These are phyloP conservation scores for Podila clonocystis DNA, from an alignment of 192 early-diverging fungal species.

Conservation along the genomic window DNA sequence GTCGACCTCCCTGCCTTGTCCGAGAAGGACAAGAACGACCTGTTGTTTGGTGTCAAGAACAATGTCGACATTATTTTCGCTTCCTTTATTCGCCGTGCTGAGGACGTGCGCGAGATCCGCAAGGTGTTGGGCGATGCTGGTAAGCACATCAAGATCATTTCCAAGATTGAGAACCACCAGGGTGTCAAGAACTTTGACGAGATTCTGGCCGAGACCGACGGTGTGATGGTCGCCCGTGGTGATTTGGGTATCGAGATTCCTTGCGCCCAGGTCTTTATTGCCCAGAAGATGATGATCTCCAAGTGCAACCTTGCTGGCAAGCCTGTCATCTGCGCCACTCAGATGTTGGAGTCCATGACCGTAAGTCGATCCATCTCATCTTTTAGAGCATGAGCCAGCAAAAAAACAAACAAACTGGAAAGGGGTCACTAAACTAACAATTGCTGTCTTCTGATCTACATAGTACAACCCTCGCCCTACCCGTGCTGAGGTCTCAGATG, in stretches of 20 bases:
- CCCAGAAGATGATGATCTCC: slow-evolving; percentile 99
- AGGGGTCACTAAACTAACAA: background rate
- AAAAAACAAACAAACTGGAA: no score
- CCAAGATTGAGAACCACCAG: slow-evolving; percentile 98
- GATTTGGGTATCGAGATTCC: slow-evolving; percentile 99
- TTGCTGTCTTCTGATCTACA: background rate
- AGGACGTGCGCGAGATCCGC: slow-evolving; percentile 92
- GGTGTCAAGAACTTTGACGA: slow-evolving; percentile 99
- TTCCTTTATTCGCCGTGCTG: slow-evolving; percentile 93
- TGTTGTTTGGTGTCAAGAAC: slow-evolving; percentile 93
- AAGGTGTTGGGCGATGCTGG: slow-evolving; percentile 83
- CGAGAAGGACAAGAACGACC: slow-evolving; percentile 92
- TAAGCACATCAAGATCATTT: slow-evolving; percentile 92
- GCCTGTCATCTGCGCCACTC: slow-evolving; percentile 96
- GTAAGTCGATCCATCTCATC: slow-evolving; percentile 42
- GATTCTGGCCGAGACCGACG: slow-evolving; percentile 92
- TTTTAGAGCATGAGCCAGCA: background rate
- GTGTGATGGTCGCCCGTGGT: slow-evolving; percentile 99
- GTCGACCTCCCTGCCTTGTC: slow-evolving; percentile 97
- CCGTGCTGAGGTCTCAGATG: slow-evolving; percentile 97
- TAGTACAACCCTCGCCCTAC: slow-evolving; percentile 96
- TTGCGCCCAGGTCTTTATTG: slow-evolving; percentile 89
- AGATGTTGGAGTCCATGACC: slow-evolving; percentile 98
- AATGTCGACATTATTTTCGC: slow-evolving; percentile 96
- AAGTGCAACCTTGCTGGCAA: slow-evolving; percentile 98